Base-by-base conservation (phyloP, 495 filamentous ascomycete species). In the Haplographium delicatum region DNA sequence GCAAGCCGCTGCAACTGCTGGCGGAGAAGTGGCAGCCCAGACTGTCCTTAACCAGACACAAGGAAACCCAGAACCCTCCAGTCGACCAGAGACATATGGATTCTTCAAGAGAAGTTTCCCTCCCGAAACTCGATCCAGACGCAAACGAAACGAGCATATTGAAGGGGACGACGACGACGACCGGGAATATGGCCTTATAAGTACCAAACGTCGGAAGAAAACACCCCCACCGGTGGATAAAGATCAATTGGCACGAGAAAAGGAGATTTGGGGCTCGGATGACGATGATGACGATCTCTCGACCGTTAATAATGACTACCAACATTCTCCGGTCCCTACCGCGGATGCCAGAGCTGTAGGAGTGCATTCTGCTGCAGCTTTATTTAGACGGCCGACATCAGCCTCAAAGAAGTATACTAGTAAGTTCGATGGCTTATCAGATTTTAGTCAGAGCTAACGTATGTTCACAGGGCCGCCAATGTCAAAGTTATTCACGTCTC, bases 371-470 rank as follows among this genome's bases (percentile, higher is more conserved):
- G 76, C 78, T 3, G 75, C 75, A 8, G 77, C 78, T 3, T 59
- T 82, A n/a, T 83, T 80, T 42, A 71, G 79, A 20, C 67, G 71
- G 30, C 69, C 78, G 3, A 74, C 76, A 2, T 38, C 54, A 10
- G 68, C 61, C 51, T 71, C 70, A 52, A 78, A 78, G 53, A 83
- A 83, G 51, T 76, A 77, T 53, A 82, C 78, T 0, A 69, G 80
- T 10, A 53, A 43, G 58, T 60, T 42, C 10, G 22, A 24, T 20
- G 7, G 3, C 22, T 39, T 7, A 42, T 20, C 27, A 5, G 26
- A 42, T 4, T 19, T 4, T 1, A 42, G 11, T 10, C 3, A 19
- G 19, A 44, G 20, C 22, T 48, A 43, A 22, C 22, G n/a, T 33
- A 16, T 31, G 8, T 37, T 18, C 22, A 25, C 30, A 61, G 55